Evolutionary conservation across 2,329 filamentous ascomycete genomes (phyloP), one percentile per base, ranked within the genome.

Genomic region (Clonostachys solani): DNA sequence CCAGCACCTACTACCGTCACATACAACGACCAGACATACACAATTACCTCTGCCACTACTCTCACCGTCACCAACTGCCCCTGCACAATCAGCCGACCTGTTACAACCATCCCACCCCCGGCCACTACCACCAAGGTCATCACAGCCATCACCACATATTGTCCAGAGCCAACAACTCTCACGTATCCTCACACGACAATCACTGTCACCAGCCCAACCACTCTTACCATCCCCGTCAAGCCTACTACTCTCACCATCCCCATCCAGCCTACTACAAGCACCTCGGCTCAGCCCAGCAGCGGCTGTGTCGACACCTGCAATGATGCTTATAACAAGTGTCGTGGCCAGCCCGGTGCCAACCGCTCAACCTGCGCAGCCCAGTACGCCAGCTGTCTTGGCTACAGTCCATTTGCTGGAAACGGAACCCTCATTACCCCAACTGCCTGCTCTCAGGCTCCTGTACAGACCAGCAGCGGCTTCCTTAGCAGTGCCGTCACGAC

Each of bases 61-160:
- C 63, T 82, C 52, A 81, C 75, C 56, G 73, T 84, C 47, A 72
- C 68, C 35, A 66, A 78, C 60, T 80, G 76, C 64, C 74, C 75
- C 49, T 79, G 75, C 68, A 77, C 75, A 29, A 29, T 29, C 23
- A 29, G 23, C 23, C 23, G 23, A 29, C 23, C 23, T 29, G 23
- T 29, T 29, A 29, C 23, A 10, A 29, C 23, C 23, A 9, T 29
- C 23, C 23, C 23, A 8, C 7, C 23, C 23, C 23, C 23, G 23
- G 23, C 23, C 6, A 29, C 23, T 29, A 29, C 23, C 23, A 29
- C 23, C 23, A 29, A 29, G 10, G 23, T 29, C 23, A 29, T 29
- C 23, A 29, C 23, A 29, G 23, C 23, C 23, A 29, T 29, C 3
- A 29, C 23, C 23, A 29, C 23, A 29, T 29, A 29, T 10, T 29